A percentile compares a stretch with the other conserved stretches of the same genome.
These are phyloP conservation scores for Mercurialis annua DNA, from an alignment of 345 rosid genomes.

Conservation along the genomic window DNA sequence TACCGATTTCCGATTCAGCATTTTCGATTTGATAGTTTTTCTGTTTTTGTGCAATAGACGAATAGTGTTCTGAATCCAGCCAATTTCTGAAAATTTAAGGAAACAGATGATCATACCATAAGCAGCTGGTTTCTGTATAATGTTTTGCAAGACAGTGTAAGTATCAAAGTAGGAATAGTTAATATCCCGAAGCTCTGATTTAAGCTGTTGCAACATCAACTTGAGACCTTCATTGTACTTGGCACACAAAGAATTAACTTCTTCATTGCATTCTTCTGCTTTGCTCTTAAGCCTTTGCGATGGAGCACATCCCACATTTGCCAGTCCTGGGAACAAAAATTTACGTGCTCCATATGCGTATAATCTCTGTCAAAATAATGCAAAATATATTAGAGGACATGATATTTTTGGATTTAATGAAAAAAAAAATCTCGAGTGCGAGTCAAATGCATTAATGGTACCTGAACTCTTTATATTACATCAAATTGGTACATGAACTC, in stretches of 20 bases:
- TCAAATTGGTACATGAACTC: too few species aligned
- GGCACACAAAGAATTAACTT: constrained; percentile 33
- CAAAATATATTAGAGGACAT: not conserved
- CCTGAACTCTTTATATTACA: too few species aligned
- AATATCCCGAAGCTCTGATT: constrained; percentile 39
- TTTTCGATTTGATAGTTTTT: too few species aligned
- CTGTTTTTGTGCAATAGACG: too few species aligned
- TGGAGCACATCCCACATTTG: constrained; percentile 57
- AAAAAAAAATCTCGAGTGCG: too few species aligned
- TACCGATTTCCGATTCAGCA: too few species aligned
- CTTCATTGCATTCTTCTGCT: constrained; percentile 43
- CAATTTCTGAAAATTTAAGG: not conserved
- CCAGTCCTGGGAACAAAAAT: constrained; percentile 46
- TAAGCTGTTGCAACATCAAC: constrained; percentile 38
- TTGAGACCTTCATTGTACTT: constrained; percentile 43
- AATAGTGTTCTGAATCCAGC: too few species aligned
- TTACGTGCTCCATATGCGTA: constrained; percentile 46
- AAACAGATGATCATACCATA: constrained; percentile 40
- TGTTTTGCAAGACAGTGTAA: constrained; percentile 32
- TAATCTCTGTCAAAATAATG: constrained; percentile 32
- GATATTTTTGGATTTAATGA: not conserved
- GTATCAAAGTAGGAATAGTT: constrained; percentile 56
- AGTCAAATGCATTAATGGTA: too few species aligned
- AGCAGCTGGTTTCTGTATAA: constrained; percentile 45
- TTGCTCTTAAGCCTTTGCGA: constrained; percentile 38